Percentiles rank a stretch among this genome's conserved stretches.
Conservation (phyloP, 345 rosid genomes). For the Rubroshorea leprosula region DNA sequence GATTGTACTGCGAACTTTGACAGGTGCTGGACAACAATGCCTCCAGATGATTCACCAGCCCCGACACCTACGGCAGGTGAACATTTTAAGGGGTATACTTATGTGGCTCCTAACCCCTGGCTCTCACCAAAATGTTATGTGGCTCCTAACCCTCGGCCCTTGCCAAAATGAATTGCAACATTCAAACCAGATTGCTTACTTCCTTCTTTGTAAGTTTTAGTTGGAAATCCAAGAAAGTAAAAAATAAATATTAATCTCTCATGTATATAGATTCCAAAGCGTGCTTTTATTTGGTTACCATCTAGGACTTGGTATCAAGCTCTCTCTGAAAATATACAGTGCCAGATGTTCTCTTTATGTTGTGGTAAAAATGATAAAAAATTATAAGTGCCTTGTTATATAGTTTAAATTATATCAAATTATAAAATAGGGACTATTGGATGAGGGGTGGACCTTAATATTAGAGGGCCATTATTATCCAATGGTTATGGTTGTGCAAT, state of each 20-base stretch:
- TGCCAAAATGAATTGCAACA: constrained; percentile 29
- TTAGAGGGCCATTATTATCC: no score
- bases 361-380: not conserved
- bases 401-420: no score
- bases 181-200: no score
- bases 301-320: not conserved
- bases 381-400: no score
- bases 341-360: no score
- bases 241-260: not conserved
- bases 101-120: constrained; percentile 69
- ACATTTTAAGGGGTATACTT: constrained; percentile 62
- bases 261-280: not conserved
- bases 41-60: constrained; percentile 63
- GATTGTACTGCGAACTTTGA: constrained; percentile 68
- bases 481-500: no score
- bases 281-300: not conserved
- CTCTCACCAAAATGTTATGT: constrained; percentile 46
- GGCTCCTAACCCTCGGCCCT: constrained; percentile 72
- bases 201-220: not conserved
- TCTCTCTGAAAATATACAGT: not conserved
- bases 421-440: no score
- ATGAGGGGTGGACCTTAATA: no score
- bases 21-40: constrained; percentile 72
- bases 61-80: constrained; percentile 64
- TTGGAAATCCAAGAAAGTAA: not conserved